Conservation (phyloP, 257 asterid species). For the Ballota nigra region DNA sequence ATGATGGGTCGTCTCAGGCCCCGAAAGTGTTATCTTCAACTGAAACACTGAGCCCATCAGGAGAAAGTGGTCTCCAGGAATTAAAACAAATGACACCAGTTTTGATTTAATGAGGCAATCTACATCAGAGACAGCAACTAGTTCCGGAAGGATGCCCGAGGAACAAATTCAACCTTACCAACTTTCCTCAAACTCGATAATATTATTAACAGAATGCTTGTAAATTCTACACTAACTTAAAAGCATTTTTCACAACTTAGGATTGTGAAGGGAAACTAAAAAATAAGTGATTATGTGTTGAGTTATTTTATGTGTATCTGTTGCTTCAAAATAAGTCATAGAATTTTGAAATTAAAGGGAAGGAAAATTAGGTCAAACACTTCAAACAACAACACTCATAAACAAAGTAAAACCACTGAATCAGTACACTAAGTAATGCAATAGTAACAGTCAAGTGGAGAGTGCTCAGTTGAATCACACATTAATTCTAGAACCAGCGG, state of each 20-base stretch:
- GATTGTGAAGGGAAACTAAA: no score
- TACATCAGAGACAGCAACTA: slow-evolving; percentile 36
- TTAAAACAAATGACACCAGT: slow-evolving; percentile 10
- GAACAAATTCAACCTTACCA: slow-evolving; percentile 26
- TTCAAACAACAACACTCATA: not conserved
- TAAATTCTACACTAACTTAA: no score
- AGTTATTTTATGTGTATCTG: no score
- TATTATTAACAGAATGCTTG: no score
- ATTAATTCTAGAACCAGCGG: not conserved
- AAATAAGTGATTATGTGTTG: no score
- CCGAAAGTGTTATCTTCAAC: slow-evolving; percentile 17
- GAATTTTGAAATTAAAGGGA: not conserved
- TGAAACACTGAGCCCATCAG: slow-evolving; percentile 16
- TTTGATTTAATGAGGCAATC: slow-evolving; percentile 32
- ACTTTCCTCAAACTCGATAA: slow-evolving; percentile 17
- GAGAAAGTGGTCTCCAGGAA: slow-evolving; percentile 20
- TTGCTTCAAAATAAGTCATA: no score
- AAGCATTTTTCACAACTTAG: no score
- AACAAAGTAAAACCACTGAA: not conserved
- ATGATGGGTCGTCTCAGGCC: slow-evolving; percentile 6
- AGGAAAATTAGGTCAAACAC: not conserved
- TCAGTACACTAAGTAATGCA: not conserved
- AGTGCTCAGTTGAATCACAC: not conserved
- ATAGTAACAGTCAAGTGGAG: not conserved
- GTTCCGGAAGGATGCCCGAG: slow-evolving; percentile 38